Evolutionary conservation across 108 stramenopile genomes (phyloP), one percentile per base, ranked within the genome.

Genomic region (Epipyxis sp.): DNA sequence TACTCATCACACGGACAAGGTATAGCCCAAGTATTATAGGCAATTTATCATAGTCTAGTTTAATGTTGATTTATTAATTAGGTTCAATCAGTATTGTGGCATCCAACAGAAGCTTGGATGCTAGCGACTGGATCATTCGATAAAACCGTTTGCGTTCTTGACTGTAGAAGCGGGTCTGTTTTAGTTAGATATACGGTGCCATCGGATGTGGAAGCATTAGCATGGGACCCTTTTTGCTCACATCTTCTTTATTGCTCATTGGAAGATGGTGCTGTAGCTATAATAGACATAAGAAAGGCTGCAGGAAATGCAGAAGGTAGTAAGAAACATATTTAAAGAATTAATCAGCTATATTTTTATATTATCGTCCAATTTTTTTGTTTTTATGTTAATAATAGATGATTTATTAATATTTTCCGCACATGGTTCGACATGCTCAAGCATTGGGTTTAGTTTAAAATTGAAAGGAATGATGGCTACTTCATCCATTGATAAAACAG

Each of bases 1-100:
- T 69, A 89, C 87, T 29, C 97, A 99, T 82, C 99, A 99, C 82
- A 84, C 72, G 37, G 95, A 92, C 82, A 98, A 98, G 88, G 97
- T 99, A 50, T n/a, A n/a, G 25, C n/a, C 25, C n/a, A 57, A n/a
- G 54, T 57, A 57, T n/a, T 57, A 57, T 57, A n/a, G 25, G 25
- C 25, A n/a, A 57, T n/a, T 57, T n/a, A 57, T n/a, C 25, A 57
- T 57, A 57, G 25, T 57, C 25, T n/a, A n/a, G 25, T 57, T 57
- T n/a, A n/a, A 57, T n/a, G n/a, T n/a, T n/a, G 25, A n/a, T n/a
- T 57, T n/a, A n/a, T n/a, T n/a, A n/a, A n/a, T n/a, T n/a, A n/a
- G n/a, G n/a, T n/a, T n/a, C 93, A 95, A 81, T 90, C 91, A 2
- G 90, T 98, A 54, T 76, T 87, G 45, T 98, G 94, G 94, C 94